Evolutionary conservation across 345 rosid species (phyloP).

Genomic region (Iberis pinnata): DNA sequence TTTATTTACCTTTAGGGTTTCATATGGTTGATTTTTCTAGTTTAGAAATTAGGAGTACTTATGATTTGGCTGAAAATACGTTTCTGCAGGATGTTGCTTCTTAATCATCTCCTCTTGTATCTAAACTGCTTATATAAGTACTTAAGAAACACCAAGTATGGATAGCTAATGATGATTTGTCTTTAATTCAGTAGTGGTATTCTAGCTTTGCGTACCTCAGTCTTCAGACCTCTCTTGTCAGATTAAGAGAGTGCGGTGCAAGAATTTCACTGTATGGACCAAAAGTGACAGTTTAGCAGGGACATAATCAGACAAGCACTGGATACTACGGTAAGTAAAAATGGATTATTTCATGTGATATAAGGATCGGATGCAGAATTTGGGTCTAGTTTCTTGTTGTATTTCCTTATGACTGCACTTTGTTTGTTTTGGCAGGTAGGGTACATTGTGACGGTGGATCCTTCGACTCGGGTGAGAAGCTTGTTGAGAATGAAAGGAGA

Average conservation of each 20-base stretch:
- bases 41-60: too few species aligned
- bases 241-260: constrained; percentile 52
- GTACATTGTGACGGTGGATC: constrained; percentile 81
- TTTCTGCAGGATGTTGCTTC: too few species aligned
- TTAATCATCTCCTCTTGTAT: not conserved
- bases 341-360: not conserved
- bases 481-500: constrained; percentile 73
- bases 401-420: not conserved
- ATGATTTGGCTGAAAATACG: too few species aligned
- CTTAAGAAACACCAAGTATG: constrained; percentile 1
- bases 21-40: too few species aligned
- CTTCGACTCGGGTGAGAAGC: constrained; percentile 47
- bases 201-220: constrained; percentile 5
- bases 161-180: not conserved
- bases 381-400: not conserved
- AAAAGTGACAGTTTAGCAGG: constrained; percentile 79
- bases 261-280: constrained; percentile 78
- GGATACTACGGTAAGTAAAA: constrained; percentile 42
- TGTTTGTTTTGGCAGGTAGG: constrained; percentile 64
- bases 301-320: constrained; percentile 58
- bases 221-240: constrained; percentile 30
- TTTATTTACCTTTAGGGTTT: too few species aligned
- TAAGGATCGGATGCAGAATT: not conserved
- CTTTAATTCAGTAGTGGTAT: not conserved
- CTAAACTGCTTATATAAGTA: not conserved